Conservation (phyloP, 140 eudicot species). For the Flaveria floridana region DNA sequence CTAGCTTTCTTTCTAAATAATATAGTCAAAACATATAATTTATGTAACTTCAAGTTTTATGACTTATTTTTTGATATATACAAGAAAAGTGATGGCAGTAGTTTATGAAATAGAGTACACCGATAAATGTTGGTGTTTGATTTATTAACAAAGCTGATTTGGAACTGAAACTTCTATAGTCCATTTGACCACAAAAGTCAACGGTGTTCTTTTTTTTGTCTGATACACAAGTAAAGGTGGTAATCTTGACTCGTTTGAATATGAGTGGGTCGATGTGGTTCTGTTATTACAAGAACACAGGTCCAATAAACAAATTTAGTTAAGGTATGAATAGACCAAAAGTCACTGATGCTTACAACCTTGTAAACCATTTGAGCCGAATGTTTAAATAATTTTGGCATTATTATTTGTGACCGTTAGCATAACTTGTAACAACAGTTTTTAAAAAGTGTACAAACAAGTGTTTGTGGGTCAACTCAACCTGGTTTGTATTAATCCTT, state of each 20-base stretch:
- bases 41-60: not conserved
- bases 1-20: too few relatives aligned
- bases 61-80: not conserved
- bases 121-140: not conserved
- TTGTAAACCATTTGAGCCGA: not conserved
- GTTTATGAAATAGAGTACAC: not conserved
- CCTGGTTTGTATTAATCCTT: not conserved
- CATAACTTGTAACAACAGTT: not conserved
- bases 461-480: not conserved
- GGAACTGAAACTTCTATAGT: not conserved
- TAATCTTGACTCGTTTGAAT: not conserved
- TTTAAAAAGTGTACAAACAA: not conserved
- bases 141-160: not conserved
- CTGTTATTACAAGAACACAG: not conserved
- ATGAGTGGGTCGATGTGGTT: not conserved
- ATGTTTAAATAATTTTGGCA: not conserved
- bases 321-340: not conserved
- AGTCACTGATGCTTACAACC: not conserved
- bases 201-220: not conserved
- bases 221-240: too few relatives aligned
- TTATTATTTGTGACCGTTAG: not conserved
- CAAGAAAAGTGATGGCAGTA: not conserved
- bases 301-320: not conserved
- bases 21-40: not conserved
- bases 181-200: constrained; percentile 19